A percentile compares a stretch with the other conserved stretches of the same genome.
Conservation (phyloP, 2,329 filamentous ascomycete genomes). For the Hyphodiscus sp. region DNA sequence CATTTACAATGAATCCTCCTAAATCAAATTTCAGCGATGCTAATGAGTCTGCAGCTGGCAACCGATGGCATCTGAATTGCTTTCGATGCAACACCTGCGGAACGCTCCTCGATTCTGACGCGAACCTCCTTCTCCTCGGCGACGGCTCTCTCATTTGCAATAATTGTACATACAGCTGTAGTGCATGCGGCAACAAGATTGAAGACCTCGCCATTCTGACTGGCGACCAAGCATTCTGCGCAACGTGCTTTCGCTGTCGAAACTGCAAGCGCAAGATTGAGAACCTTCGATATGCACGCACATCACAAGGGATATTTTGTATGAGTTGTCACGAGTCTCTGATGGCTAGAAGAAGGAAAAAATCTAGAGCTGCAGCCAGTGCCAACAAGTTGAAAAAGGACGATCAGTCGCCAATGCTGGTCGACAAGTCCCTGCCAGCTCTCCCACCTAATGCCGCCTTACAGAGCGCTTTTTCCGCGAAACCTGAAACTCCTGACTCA, state of each 20-base stretch:
- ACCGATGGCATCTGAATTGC: slow-evolving; percentile 98
- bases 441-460: slow-evolving; percentile 70
- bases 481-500: slow-evolving; percentile 49
- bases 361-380: slow-evolving; percentile 61
- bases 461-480: slow-evolving; percentile 52
- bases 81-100: slow-evolving; percentile 96
- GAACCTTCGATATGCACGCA: slow-evolving; percentile 93
- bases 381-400: slow-evolving; percentile 59
- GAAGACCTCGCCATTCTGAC: slow-evolving; percentile 96
- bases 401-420: slow-evolving; percentile 59
- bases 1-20: slow-evolving; percentile 1
- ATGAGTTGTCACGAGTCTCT: slow-evolving; percentile 98
- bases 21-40: slow-evolving; percentile 6
- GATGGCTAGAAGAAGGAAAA: slow-evolving; percentile 88
- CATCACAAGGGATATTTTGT: slow-evolving; percentile 97
- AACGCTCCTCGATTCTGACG: slow-evolving; percentile 94
- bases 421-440: slow-evolving; percentile 89
- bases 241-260: slow-evolving; percentile 91
- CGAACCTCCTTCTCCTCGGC: slow-evolving; percentile 91
- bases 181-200: slow-evolving; percentile 93
- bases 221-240: slow-evolving; percentile 95
- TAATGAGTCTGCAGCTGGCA: slow-evolving; percentile 59
- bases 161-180: slow-evolving; percentile 99
- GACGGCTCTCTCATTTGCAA: slow-evolving; percentile 98
- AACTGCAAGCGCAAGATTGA: slow-evolving; percentile 99